Evolutionary conservation across 257 asterid species (phyloP), one percentile per base, ranked within the genome.

Genomic region (Craterostigma plantagineum): DNA sequence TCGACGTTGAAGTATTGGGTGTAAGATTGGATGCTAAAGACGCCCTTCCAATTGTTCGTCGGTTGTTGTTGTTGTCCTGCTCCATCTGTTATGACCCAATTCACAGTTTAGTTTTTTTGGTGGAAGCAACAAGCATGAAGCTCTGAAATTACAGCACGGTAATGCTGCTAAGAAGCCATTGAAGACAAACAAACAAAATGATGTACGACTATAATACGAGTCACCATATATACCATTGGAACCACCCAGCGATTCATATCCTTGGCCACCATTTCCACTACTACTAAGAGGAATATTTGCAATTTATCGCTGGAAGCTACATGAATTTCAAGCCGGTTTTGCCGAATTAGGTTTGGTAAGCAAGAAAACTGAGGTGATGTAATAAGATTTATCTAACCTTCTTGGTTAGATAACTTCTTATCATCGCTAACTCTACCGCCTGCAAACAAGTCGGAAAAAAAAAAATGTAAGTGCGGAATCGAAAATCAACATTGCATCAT

Each of bases 1-100:
- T 87, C 97, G 46, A 87, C 92, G 30, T 87, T 79, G 66, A 82
- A 87, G 63, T 81, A 87, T 42, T 87, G 93, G 13, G 82, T 73
- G 62, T 82, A 87, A 1, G 97, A 87, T 14, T 77, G 76, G 62
- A 87, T 46, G 51, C n/a, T n/a, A n/a, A n/a, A n/a, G n/a, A n/a
- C n/a, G n/a, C n/a, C n/a, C n/a, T n/a, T n/a, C n/a, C n/a, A n/a
- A n/a, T n/a, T n/a, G n/a, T n/a, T n/a, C n/a, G n/a, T n/a, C n/a
- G n/a, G n/a, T n/a, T n/a, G n/a, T n/a, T n/a, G 7, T 34, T 6
- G n/a, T n/a, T n/a, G n/a, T n/a, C n/a, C n/a, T n/a, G n/a, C n/a
- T n/a, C n/a, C n/a, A n/a, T n/a, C n/a, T n/a, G n/a, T n/a, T n/a
- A n/a, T n/a, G n/a, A n/a, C n/a, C n/a, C n/a, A n/a, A n/a, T n/a